Percentiles rank a stretch among this genome's conserved stretches.
Conservation (phyloP, 1,284 basidiomycete species). For the Cutaneotrichosporon sp. region DNA sequence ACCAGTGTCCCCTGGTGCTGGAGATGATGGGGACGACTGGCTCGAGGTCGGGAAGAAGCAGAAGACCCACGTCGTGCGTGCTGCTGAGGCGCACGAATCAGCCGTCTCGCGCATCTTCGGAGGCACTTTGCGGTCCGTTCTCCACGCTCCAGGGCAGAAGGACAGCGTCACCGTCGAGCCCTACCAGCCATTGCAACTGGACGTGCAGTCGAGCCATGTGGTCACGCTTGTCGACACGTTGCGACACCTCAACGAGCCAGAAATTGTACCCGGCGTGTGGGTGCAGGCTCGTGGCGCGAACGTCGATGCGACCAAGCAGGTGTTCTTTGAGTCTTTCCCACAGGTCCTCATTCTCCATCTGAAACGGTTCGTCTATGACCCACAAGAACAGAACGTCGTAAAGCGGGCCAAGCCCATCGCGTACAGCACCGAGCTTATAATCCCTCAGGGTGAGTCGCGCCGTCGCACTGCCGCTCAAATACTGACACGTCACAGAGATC, state of each 20-base stretch:
- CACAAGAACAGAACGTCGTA: slow-evolving; percentile 55
- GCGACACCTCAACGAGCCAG: slow-evolving; percentile 69
- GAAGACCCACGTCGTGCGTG: slow-evolving; percentile 72
- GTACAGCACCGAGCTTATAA: slow-evolving; percentile 72
- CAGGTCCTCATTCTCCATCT: slow-evolving; percentile 84
- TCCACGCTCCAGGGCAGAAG: slow-evolving; percentile 72
- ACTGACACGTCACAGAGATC: slow-evolving; percentile 54
- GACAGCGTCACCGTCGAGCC: slow-evolving; percentile 89
- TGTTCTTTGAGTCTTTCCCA: slow-evolving; percentile 80
- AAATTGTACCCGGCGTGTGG: slow-evolving; percentile 70
- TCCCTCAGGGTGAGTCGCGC: slow-evolving; percentile 58
- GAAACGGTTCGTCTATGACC: slow-evolving; percentile 89
- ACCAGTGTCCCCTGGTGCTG: slow-evolving; percentile 43
- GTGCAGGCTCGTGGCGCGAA: slow-evolving; percentile 57
- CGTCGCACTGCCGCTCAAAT: not conserved
- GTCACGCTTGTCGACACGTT: slow-evolving; percentile 79
- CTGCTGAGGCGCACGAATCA: slow-evolving; percentile 72
- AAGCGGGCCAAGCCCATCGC: slow-evolving; percentile 80
- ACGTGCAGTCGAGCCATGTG: slow-evolving; percentile 79
- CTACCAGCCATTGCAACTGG: slow-evolving; percentile 82
- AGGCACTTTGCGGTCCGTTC: slow-evolving; percentile 82
- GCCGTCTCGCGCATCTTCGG: slow-evolving; percentile 90
- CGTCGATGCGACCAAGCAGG: slow-evolving; percentile 80
- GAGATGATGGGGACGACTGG: slow-evolving; percentile 57
- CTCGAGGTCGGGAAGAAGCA: slow-evolving; percentile 90